Evolutionary conservation across 192 early-diverging fungal genomes (phyloP).

Genomic region (Powellomyces hirtus): DNA sequence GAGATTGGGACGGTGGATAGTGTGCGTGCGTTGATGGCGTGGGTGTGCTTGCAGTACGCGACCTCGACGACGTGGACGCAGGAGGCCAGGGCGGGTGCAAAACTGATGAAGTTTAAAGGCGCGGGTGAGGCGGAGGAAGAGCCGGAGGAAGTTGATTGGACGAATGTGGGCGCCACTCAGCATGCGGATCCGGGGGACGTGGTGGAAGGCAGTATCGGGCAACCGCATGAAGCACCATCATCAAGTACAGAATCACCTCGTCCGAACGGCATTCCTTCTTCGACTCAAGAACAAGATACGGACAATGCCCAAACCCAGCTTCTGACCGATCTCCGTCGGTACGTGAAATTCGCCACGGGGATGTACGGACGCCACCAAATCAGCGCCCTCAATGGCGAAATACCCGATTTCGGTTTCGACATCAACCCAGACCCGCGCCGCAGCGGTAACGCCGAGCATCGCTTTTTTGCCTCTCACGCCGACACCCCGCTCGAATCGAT

Average conservation of each 20-base stretch:
- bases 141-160: slow-evolving; percentile 25
- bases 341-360: slow-evolving; percentile 44
- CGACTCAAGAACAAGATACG: neutral
- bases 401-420: slow-evolving; percentile 10
- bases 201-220: slow-evolving; percentile 24
- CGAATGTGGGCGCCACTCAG: neutral
- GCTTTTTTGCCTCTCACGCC: slow-evolving; percentile 77
- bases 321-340: slow-evolving; percentile 26
- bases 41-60: slow-evolving; percentile 40
- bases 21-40: slow-evolving; percentile 26
- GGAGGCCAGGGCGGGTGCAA: neutral
- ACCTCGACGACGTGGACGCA: slow-evolving; percentile 17
- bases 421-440: slow-evolving; percentile 14
- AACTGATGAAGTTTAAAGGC: neutral
- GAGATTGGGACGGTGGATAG: slow-evolving; percentile 25
- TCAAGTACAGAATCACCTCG: neutral
- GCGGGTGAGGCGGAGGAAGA: neutral
- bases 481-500: slow-evolving; percentile 71
- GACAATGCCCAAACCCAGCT: neutral
- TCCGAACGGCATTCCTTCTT: neutral
- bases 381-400: slow-evolving; percentile 29
- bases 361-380: slow-evolving; percentile 39
- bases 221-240: neutral
- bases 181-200: neutral
- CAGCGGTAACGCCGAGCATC: slow-evolving; percentile 44